These are phyloP conservation scores for Betula pendula DNA, from an alignment of 306 rosid genomes.

Conservation along the genomic window DNA sequence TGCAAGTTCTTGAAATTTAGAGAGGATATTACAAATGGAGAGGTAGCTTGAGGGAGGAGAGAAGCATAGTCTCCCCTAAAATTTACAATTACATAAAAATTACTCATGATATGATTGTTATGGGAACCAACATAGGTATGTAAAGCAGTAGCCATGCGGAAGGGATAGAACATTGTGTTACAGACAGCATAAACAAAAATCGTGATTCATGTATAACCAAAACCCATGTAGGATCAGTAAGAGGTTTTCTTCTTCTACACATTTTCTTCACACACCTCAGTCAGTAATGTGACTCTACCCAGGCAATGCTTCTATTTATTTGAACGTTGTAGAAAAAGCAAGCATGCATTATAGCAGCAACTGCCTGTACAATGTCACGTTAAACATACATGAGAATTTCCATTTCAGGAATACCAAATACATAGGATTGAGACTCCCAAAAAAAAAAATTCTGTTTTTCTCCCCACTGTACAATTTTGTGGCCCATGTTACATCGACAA, in stretches of 20 bases:
- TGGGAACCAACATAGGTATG: too few species aligned
- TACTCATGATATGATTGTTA: too few species aligned
- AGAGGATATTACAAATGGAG: too few species aligned
- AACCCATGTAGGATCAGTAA: too few species aligned
- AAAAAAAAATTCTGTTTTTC: conserved; percentile 14
- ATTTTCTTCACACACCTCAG: background rate
- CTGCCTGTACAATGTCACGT: background rate
- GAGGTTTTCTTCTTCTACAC: background rate
- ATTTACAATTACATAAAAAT: too few species aligned
- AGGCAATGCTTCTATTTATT: background rate
- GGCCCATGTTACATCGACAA: conserved; percentile 39
- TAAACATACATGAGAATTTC: conserved; percentile 8
- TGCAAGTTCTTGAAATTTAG: too few species aligned
- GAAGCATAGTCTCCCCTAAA: too few species aligned
- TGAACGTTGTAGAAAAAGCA: background rate
- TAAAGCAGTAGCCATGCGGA: too few species aligned
- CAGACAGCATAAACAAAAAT: too few species aligned
- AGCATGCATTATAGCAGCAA: background rate
- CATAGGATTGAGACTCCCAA: conserved; percentile 24
- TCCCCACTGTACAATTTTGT: conserved; percentile 52
- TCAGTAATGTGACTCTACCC: background rate
- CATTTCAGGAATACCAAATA: conserved; percentile 33
- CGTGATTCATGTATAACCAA: too few species aligned
- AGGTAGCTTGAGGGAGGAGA: too few species aligned
- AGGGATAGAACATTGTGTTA: too few species aligned